Base-by-base conservation (phyloP, 2,329 filamentous ascomycete genomes). In the Pseudogymnoascus sp. region DNA sequence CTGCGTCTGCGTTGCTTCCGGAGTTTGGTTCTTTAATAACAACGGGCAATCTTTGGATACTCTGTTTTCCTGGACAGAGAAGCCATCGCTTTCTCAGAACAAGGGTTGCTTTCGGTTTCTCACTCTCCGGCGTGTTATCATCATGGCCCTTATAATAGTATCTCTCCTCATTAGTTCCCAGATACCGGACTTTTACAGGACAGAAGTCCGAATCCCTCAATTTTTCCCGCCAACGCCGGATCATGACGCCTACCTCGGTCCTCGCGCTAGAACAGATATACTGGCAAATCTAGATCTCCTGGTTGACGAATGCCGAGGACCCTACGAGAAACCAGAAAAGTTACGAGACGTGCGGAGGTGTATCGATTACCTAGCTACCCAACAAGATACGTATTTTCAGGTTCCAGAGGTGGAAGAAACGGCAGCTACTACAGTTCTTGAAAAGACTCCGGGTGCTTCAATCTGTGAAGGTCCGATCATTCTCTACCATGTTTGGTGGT, bases 401-500 rank as follows among this genome's bases (percentile, higher is more conserved):
- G 27, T 17, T 55, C 44, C 44, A 15, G 25, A 17, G 25, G 27
- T n/a, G 27, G 27, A n/a, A 8, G 8, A 31, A 31, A n/a, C 13
- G 2, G 27, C 4, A 33, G 31, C n/a, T 31, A 8, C 29, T 33
- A 31, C 44, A 17, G 27, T 55, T 55, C 4, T 27, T 55, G 13
- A 17, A 17, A n/a, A 33, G 12, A 2, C 8, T 4, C 1, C 27
- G 2, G 44, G 17, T 15, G 8, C 9, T 55, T 55, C 44, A 31
- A 31, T 31, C 27, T 55, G 44, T 12, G 44, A 27, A 31, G 44
- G 27, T 17, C 44, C 27, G 15, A 12, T 55, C n/a, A 31, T 31
- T 55, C 44, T 55, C 15, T 55, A 55, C 44, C 44, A 55, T 31
- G 44, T 55, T n/a, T 55, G 44, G 44, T 55, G 44, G 44, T 55